Base-by-base conservation (phyloP, 176 grass and related monocot genomes). In the Triticum timopheevii region DNA sequence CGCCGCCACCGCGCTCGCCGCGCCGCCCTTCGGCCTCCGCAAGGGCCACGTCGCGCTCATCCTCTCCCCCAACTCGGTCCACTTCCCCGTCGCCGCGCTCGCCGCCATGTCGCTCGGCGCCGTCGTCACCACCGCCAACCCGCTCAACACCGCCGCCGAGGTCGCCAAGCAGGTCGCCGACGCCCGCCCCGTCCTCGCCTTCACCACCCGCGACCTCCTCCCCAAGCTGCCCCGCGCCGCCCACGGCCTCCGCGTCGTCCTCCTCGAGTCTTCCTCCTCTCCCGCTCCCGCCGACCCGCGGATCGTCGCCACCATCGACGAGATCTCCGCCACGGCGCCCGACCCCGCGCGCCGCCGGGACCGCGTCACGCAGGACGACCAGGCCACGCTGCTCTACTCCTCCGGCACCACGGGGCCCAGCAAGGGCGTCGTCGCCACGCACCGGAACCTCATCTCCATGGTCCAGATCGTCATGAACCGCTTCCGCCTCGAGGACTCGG, bases 341-440 rank as follows among this genome's bases (percentile, higher is more conserved):
- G 86, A 92, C 27, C 80, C 80, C 0, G 34, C 82, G 12, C 90
- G 69, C 39, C 87, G 38, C 4, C 16, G 24, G 61, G 86, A 90
- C 11, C 84, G 74, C 67, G 86, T 98, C 28, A 89, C 87, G 61
- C 96, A 93, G 90, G 93, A 92, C 73, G 96, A 98, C 69, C 83
- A 86, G 44, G 95, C 95, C 52, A 98, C 95, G 66, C 91, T 98
- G 84, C 93, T 98, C 34, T 98, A 98, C 90, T 98, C 96, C 25
- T 98, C 96, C 47, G 95, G 95, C 49, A 98, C 95, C 24, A 98
- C 95, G 12, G 93, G 95, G 5, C 88, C 93, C 61, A 98, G 93
- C 86, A 98, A 98, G 85, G 95, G 95, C 63, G 95, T 98, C 27
- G 96, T 98, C 36, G 87, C 93, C 84, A 98, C 93, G 63, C 96